Base-by-base conservation (phyloP, 2,329 filamentous ascomycete genomes). In the Aspergillus awamori region DNA sequence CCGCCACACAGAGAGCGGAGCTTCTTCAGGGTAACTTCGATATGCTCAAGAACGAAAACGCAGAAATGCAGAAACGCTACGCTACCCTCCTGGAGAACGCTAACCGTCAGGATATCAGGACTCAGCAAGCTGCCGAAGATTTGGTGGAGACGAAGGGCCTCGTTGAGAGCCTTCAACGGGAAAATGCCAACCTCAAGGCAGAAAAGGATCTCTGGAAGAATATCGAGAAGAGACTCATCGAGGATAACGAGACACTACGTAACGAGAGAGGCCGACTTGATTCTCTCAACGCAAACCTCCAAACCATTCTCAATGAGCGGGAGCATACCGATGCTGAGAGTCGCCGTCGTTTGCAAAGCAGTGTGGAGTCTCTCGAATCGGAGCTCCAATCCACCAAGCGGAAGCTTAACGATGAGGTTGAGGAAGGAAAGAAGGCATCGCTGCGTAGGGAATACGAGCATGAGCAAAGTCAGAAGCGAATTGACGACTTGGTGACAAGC, bases 161-260 rank as follows among this genome's bases (percentile, higher is more conserved):
- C 56, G 82, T 91, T 3, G 94, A 99, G 71, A 93, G 92, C 71
- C 86, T 97, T 76, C 90, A 93, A 56, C 93, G 92, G 66, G 95
- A 99, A 74, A 92, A 89, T 57, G 89, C 93, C 15, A 97, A 98
- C 71, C 85, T 97, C 36, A 97, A 96, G 76, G 93, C 94, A 0
- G 94, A 98, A 77, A 97, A 97, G 79, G 90, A 92, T 39, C 83
- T 99, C 8, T 97, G 91, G 90, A 96, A 95, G 80, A 92, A 90
- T 59, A 96, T 97, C 36, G 93, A 98, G 74, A 89, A 91, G 65
- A 88, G 96, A 56, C 83, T 98, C 47, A 90, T 87, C 64, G 92
- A 95, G 69, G 93, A 98, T 72, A 97, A 95, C 65, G 92, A 97
- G 71, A 87, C 81, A 20, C 81, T 98, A 11, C 84, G 90, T 45